A percentile compares a stretch with the other conserved stretches of the same genome.
Evolutionary conservation across 2,329 filamentous ascomycete genomes (phyloP).

Genomic region (Penicillium sp.): DNA sequence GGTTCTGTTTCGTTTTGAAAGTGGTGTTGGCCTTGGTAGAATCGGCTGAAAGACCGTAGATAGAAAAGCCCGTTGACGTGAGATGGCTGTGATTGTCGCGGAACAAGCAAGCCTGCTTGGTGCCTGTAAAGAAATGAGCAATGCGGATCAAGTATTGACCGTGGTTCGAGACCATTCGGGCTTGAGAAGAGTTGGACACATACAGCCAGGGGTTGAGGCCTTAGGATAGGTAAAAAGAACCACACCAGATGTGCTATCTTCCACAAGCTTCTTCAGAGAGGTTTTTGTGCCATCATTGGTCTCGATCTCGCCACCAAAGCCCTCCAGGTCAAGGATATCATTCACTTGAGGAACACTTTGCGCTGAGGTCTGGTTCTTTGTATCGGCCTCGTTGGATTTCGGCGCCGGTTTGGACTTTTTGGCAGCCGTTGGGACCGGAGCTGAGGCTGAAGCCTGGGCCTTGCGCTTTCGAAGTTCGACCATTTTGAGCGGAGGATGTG

Average conservation of each 20-base stretch:
- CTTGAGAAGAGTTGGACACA: constrained; percentile 38
- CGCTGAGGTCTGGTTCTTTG: constrained; percentile 14
- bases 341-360: constrained; percentile 40
- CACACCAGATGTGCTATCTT: constrained; percentile 79
- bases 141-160: not conserved
- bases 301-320: constrained; percentile 69
- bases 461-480: constrained; percentile 65
- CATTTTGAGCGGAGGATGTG: constrained; percentile 21
- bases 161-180: not conserved
- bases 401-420: constrained; percentile 33
- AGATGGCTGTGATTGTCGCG: constrained; percentile 77
- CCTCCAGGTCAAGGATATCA: constrained; percentile 53
- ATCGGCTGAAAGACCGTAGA: constrained; percentile 88
- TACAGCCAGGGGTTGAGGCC: constrained; percentile 92
- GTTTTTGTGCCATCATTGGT: constrained; percentile 81
- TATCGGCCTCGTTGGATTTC: constrained; percentile 27
- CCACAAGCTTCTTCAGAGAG: constrained; percentile 74
- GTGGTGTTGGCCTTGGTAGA: constrained; percentile 86
- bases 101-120: constrained; percentile 89
- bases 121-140: constrained; percentile 58
- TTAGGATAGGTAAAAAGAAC: constrained; percentile 95
- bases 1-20: constrained; percentile 87
- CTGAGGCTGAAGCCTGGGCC: constrained; percentile 37
- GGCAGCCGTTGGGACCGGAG: constrained; percentile 40
- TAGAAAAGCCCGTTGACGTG: constrained; percentile 73